Percentiles rank a stretch among this genome's conserved stretches.
Evolutionary conservation across 306 rosid species (phyloP).

Genomic region (Lathyrus aphaca): DNA sequence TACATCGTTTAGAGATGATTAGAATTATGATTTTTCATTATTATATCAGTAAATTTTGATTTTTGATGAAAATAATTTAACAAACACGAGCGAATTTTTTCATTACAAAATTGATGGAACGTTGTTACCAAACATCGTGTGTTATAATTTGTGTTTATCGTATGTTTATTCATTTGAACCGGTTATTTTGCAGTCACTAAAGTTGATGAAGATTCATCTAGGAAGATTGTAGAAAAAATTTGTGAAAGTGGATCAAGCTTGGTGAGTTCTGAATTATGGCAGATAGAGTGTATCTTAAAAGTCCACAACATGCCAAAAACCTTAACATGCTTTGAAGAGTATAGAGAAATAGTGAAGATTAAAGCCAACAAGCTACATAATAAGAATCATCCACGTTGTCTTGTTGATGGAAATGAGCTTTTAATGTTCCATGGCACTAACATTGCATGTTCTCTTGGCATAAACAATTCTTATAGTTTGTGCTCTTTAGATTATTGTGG

Average conservation of each 20-base stretch:
- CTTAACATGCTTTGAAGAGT: conserved; percentile 55
- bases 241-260: conserved; percentile 51
- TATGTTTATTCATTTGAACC: no score
- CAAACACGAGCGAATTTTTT: no score
- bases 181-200: conserved; percentile 45
- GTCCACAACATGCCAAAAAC: conserved; percentile 51
- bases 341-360: conserved; percentile 57
- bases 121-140: no score
- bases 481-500: conserved; percentile 55
- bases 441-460: conserved; percentile 60
- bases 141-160: no score
- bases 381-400: conserved; percentile 57
- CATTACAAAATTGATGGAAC: no score
- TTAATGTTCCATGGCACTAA: conserved; percentile 69
- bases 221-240: conserved; percentile 59
- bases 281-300: conserved; percentile 56
- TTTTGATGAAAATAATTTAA: no score
- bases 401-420: conserved; percentile 73
- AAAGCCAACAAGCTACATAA: conserved; percentile 40
- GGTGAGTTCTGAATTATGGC: conserved; percentile 22
- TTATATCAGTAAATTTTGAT: no score
- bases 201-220: conserved; percentile 51
- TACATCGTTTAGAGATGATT: no score
- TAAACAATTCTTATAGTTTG: conserved; percentile 37
- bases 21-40: no score